Base-by-base conservation (phyloP, 2,329 filamentous ascomycete species). In the Cadophora gregata region DNA sequence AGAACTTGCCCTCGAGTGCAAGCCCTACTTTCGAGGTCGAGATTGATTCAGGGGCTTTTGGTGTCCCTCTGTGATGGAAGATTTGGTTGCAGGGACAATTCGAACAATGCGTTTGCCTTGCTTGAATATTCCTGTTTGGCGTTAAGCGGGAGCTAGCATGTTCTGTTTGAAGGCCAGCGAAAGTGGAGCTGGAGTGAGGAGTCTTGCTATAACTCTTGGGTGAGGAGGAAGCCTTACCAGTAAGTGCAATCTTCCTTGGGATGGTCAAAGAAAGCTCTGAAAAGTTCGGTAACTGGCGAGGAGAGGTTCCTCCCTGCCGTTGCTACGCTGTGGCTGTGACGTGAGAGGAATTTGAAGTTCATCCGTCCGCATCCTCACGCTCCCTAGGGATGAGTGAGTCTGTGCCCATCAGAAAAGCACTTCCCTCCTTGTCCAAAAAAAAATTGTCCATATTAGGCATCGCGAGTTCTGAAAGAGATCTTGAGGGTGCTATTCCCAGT, bases 171-270 rank as follows among this genome's bases (percentile, higher is more conserved):
- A 8, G 27, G 14, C 14, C 14, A 53, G 50, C 27, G 19, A 51
- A 16, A 16, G 3, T 31, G 27, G 50, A 53, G 4, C 50, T 29
- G 14, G 14, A n/a, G n/a, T n/a, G n/a, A 53, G 25, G 50, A 53
- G 8, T 31, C n/a, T 31, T 53, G 50, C 50, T 4, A 53, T 53
- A 27, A 29, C 14, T 27, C 19, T 21, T n/a, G 8, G 7, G 3
- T 19, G 25, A 31, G 50, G 25, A 53, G 50, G n/a, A n/a, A 53
- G 27, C 6, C 7, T 19, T 25, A 53, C 9, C 50, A 31, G 50
- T 14, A 53, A 53, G 50, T 53, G 27, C 50, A 53, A 16, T n/a
- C 31, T 53, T 31, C 50, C n/a, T 31, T n/a, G 31, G 14, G 50
- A 31, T 27, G 25, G 2, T 31, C 50, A 19, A 9, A 14, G 14